phyloP scores from a whole-genome alignment of 2,329 filamentous ascomycete species.

The Colletotrichum sp. region DNA sequence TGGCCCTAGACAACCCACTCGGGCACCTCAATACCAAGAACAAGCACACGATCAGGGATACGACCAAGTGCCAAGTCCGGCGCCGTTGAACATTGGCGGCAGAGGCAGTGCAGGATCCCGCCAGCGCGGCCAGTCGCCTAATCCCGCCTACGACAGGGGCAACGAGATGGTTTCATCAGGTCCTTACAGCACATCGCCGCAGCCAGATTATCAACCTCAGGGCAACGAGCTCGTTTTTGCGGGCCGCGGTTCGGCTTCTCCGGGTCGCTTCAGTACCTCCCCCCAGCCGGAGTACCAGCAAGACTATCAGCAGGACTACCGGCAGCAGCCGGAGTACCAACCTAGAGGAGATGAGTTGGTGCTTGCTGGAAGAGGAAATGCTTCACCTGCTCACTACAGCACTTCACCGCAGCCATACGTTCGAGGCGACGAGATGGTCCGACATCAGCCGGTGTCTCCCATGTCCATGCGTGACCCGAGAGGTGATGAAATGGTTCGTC shows the following conservation, averaged over 20 bases:
- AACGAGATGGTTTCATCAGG: constrained; percentile 14
- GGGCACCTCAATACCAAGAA: constrained; percentile 39
- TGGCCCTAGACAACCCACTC: background rate
- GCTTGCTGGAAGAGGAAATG: constrained; percentile 40
- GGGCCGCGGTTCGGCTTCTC: constrained; percentile 34
- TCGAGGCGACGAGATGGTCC: constrained; percentile 13
- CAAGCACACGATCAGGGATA: constrained; percentile 32
- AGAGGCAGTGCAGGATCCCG: constrained; percentile 32
- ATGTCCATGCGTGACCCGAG: background rate
- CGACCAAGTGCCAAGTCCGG: constrained; percentile 44
- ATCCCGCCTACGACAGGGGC: background rate
- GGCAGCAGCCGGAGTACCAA: constrained; percentile 20
- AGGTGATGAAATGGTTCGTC: background rate
- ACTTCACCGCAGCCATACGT: constrained; percentile 26
- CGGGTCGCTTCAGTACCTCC: constrained; percentile 33
- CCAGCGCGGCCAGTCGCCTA: constrained; percentile 7
- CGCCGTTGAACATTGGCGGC: constrained; percentile 48
- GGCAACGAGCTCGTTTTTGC: constrained; percentile 30
- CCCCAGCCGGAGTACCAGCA: constrained; percentile 22
- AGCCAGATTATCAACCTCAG: constrained; percentile 11
- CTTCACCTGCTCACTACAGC: constrained; percentile 33
- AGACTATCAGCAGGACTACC: background rate
- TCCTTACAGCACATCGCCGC: constrained; percentile 32
- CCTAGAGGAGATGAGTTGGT: constrained; percentile 16
- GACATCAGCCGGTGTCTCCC: constrained; percentile 5